phyloP scores from a whole-genome alignment of 1,284 basidiomycete species.

The Pseudozyma hubeiensis region DNA sequence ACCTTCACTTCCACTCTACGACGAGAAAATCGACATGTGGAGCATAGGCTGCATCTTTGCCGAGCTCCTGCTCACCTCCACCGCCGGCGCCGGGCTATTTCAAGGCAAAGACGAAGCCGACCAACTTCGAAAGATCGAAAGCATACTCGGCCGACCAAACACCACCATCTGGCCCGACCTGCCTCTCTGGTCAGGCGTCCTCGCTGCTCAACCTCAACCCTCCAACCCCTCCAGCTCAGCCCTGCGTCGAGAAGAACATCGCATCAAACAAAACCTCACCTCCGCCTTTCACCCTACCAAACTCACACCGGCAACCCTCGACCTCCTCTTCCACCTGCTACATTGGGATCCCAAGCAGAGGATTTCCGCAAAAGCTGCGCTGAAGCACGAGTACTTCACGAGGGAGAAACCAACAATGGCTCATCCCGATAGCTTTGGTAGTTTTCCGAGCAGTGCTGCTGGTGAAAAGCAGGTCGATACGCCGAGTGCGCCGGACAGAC shows the following conservation, averaged over 20 bases:
- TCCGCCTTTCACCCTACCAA: slow-evolving; percentile 76
- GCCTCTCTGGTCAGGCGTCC: slow-evolving; percentile 73
- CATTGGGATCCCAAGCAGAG: slow-evolving; percentile 88
- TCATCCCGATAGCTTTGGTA: slow-evolving; percentile 95
- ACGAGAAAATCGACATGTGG: slow-evolving; percentile 72
- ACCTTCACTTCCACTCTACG: slow-evolving; percentile 31
- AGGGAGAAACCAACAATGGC: slow-evolving; percentile 90
- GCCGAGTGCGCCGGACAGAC: slow-evolving; percentile 14
- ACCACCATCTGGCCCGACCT: slow-evolving; percentile 88
- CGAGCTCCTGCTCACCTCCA: slow-evolving; percentile 79
- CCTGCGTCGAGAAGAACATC: slow-evolving; percentile 20
- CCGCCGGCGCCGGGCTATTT: slow-evolving; percentile 84
- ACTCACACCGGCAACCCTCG: slow-evolving; percentile 76
- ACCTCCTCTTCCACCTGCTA: slow-evolving; percentile 83
- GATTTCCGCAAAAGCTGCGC: slow-evolving; percentile 86
- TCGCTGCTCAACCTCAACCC: neutral
- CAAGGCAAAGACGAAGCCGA: slow-evolving; percentile 96
- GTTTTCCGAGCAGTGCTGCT: slow-evolving; percentile 95
- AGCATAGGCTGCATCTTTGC: slow-evolving; percentile 99
- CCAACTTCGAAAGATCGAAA: slow-evolving; percentile 82
- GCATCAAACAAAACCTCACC: slow-evolving; percentile 71
- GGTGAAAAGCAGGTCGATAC: slow-evolving; percentile 76
- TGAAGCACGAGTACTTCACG: slow-evolving; percentile 90
- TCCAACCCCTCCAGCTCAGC: neutral
- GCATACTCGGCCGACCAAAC: slow-evolving; percentile 88